Evolutionary conservation across 2,329 filamentous ascomycete genomes (phyloP).

Genomic region (Pseudodiploospora longispora): DNA sequence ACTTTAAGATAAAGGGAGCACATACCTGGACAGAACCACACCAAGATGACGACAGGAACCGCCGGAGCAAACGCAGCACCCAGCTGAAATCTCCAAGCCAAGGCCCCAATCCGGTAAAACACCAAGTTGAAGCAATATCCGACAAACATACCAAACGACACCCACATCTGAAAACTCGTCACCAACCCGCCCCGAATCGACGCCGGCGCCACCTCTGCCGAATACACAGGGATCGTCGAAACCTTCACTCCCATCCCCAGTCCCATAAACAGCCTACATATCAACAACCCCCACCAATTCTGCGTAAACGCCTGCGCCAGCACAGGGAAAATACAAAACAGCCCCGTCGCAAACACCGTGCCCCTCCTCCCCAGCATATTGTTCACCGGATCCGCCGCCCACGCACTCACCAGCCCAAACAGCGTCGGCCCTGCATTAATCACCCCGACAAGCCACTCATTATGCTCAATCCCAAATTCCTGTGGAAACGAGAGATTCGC

Average conservation of each 20-base stretch:
- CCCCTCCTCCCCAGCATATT: slow-evolving; percentile 19
- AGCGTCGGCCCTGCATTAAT: slow-evolving; percentile 37
- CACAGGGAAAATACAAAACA: slow-evolving; percentile 47
- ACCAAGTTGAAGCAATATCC: slow-evolving; percentile 57
- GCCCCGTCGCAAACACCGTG: slow-evolving; percentile 44
- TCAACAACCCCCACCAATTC: slow-evolving; percentile 38
- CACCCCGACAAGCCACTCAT: slow-evolving; percentile 47
- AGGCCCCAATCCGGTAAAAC: slow-evolving; percentile 46
- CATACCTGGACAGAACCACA: slow-evolving; percentile 51
- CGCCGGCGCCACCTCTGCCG: slow-evolving; percentile 41
- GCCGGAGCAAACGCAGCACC: slow-evolving; percentile 57
- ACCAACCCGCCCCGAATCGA: slow-evolving; percentile 41
- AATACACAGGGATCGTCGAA: slow-evolving; percentile 42
- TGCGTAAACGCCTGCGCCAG: slow-evolving; percentile 46
- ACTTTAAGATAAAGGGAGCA: slow-evolving; percentile 17
- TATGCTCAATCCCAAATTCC: slow-evolving; percentile 25
- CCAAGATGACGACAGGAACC: slow-evolving; percentile 44
- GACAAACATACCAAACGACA: slow-evolving; percentile 50
- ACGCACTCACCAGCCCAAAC: slow-evolving; percentile 16
- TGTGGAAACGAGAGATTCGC: slow-evolving; percentile 31
- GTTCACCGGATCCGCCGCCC: slow-evolving; percentile 30
- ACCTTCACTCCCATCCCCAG: slow-evolving; percentile 49
- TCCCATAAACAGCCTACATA: slow-evolving; percentile 40
- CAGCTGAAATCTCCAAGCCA: slow-evolving; percentile 55
- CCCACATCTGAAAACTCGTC: slow-evolving; percentile 45